Evolutionary conservation across 2,329 filamentous ascomycete species (phyloP).

Genomic region (Aaosphaeria pasadenensis): DNA sequence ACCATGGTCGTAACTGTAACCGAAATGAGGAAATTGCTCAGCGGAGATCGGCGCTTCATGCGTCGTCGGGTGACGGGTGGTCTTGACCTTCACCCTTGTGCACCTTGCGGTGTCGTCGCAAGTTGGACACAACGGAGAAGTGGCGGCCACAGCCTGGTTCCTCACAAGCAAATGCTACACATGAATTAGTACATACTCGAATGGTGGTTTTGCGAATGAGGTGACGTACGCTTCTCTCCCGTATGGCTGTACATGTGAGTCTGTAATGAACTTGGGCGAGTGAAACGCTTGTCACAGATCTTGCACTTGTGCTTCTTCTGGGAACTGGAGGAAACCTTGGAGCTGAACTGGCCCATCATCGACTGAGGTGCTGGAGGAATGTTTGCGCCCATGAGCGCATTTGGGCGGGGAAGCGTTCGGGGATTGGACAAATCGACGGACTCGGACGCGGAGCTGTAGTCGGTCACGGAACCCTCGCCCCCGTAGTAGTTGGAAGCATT

Average conservation of each 20-base stretch:
- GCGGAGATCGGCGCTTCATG: slow-evolving; percentile 26
- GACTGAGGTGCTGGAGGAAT: slow-evolving; percentile 84
- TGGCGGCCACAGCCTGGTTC: slow-evolving; percentile 92
- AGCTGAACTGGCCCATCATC: slow-evolving; percentile 99
- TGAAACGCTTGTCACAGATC: slow-evolving; percentile 97
- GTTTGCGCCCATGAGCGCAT: slow-evolving; percentile 58
- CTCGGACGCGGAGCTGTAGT: slow-evolving; percentile 91
- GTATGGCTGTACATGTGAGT: slow-evolving; percentile 99
- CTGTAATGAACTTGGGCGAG: slow-evolving; percentile 86
- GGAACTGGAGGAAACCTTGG: slow-evolving; percentile 90
- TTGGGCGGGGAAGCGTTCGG: slow-evolving; percentile 78
- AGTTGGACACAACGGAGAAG: slow-evolving; percentile 95
- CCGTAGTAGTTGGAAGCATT: slow-evolving; percentile 83
- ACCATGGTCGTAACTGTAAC: slow-evolving; percentile 3
- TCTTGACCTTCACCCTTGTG: slow-evolving; percentile 69
- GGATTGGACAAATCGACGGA: slow-evolving; percentile 75
- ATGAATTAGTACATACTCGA: not conserved
- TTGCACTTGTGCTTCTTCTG: slow-evolving; percentile 99
- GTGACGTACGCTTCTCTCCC: slow-evolving; percentile 83
- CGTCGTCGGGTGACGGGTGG: slow-evolving; percentile 49
- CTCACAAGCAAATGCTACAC: slow-evolving; percentile 83
- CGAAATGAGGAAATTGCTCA: slow-evolving; percentile 16
- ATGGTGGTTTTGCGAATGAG: not conserved
- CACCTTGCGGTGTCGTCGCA: slow-evolving; percentile 91
- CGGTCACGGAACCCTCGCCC: slow-evolving; percentile 76